phyloP scores from a whole-genome alignment of 1,139 yeast genomes.

The Kodamaea plutei region DNA sequence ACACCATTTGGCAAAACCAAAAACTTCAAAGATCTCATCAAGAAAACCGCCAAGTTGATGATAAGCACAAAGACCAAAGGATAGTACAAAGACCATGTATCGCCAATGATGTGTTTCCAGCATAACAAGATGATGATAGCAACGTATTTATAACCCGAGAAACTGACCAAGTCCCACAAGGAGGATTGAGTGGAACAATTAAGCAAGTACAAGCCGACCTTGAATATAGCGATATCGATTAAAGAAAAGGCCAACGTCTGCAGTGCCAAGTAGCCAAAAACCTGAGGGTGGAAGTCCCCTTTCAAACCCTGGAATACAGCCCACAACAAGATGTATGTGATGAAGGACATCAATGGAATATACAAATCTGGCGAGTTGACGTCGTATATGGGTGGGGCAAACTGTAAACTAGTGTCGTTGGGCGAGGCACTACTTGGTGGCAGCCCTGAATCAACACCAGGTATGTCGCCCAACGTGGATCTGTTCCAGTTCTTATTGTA shows the following conservation, averaged over 20 bases:
- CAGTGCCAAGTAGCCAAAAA: slow-evolving; percentile 86
- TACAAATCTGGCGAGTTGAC: slow-evolving; percentile 95
- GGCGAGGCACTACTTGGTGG: slow-evolving; percentile 21
- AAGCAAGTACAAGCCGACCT: slow-evolving; percentile 42
- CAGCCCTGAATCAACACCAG: slow-evolving; percentile 16
- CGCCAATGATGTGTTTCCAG: slow-evolving; percentile 39
- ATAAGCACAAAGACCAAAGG: slow-evolving; percentile 39
- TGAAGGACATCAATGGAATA: slow-evolving; percentile 89
- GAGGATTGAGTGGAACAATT: slow-evolving; percentile 51
- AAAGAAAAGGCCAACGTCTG: slow-evolving; percentile 82
- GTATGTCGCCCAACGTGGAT: slow-evolving; percentile 40
- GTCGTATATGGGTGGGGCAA: slow-evolving; percentile 75
- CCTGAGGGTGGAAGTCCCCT: slow-evolving; percentile 91
- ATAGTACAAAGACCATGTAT: slow-evolving; percentile 36
- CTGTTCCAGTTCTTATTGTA: slow-evolving; percentile 77
- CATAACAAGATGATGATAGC: slow-evolving; percentile 59
- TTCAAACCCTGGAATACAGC: slow-evolving; percentile 82
- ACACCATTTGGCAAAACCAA: slow-evolving; percentile 55
- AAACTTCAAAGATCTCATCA: slow-evolving; percentile 80
- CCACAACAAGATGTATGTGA: slow-evolving; percentile 82
- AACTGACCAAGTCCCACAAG: slow-evolving; percentile 80
- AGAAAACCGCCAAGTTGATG: slow-evolving; percentile 59
- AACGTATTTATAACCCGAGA: slow-evolving; percentile 92
- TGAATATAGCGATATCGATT: slow-evolving; percentile 54
- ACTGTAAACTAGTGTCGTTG: slow-evolving; percentile 31